A percentile compares a stretch with the other conserved stretches of the same genome.
These are phyloP conservation scores for Kodamaea hsintzibuensis DNA, from an alignment of 805 yeast species.

Conservation along the genomic window DNA sequence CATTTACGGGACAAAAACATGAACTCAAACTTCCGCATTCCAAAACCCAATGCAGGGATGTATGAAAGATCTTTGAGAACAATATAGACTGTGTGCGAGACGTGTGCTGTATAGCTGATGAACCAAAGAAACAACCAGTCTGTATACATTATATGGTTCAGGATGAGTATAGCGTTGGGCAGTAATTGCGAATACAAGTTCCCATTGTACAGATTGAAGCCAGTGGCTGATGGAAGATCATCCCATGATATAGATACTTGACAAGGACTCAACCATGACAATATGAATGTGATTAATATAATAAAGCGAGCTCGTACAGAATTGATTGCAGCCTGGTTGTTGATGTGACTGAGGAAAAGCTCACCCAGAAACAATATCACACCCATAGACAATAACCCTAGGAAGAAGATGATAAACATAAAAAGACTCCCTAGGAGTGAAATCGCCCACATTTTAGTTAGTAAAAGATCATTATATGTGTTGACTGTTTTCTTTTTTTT, in stretches of 20 bases:
- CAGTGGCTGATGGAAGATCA: slow-evolving; percentile 17
- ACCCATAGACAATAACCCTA: background rate
- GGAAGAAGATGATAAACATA: background rate
- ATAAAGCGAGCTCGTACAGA: slow-evolving; percentile 62
- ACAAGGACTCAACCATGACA: slow-evolving; percentile 54
- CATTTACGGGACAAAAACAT: slow-evolving; percentile 83
- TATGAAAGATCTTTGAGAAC: slow-evolving; percentile 75
- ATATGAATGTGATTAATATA: slow-evolving; percentile 49
- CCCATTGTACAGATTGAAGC: slow-evolving; percentile 8
- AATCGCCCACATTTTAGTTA: background rate
- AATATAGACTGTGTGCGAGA: slow-evolving; percentile 67
- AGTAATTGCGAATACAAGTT: slow-evolving; percentile 8
- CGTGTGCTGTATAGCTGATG: slow-evolving; percentile 63
- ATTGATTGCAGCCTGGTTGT: slow-evolving; percentile 45
- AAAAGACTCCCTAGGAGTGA: background rate
- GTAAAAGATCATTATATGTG: no score
- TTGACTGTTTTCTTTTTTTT: no score
- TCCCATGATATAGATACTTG: slow-evolving; percentile 53
- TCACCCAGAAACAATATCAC: slow-evolving; percentile 1
- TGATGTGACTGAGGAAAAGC: slow-evolving; percentile 5
- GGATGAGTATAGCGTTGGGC: slow-evolving; percentile 62
- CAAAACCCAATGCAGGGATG: slow-evolving; percentile 80
- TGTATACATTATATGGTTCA: slow-evolving; percentile 93
- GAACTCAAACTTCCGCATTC: slow-evolving; percentile 78
- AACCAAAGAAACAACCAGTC: slow-evolving; percentile 96